phyloP scores from a whole-genome alignment of 768 basidiomycete genomes.

The Filobasidium floriforme region DNA sequence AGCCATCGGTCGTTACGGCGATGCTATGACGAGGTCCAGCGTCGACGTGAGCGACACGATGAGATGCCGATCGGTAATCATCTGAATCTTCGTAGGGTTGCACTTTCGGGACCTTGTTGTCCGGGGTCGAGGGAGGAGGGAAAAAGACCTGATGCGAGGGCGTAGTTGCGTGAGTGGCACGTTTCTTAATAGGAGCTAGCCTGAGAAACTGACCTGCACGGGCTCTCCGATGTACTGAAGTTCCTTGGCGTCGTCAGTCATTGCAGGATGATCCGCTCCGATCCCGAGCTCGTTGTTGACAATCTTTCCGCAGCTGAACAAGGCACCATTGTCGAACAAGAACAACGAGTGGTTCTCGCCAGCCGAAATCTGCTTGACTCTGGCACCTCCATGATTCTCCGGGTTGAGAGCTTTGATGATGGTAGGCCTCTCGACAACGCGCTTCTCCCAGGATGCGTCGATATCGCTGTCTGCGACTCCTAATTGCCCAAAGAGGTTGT shows the following conservation, averaged over 20 bases:
- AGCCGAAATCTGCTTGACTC: conserved; percentile 55
- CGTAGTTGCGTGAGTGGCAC: not conserved
- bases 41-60: conserved; percentile 45
- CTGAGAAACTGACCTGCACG: conserved; percentile 26
- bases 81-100: conserved; percentile 35
- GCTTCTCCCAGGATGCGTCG: conserved; percentile 41
- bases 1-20: conserved; percentile 45
- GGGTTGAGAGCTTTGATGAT: conserved; percentile 44
- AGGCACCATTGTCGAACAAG: conserved; percentile 69
- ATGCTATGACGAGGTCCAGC: conserved; percentile 47
- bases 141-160: conserved; percentile 39
- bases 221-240: conserved; percentile 28
- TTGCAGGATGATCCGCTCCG: conserved; percentile 47
- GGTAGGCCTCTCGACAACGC: conserved; percentile 33
- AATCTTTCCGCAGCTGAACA: conserved; percentile 77
- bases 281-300: conserved; percentile 74
- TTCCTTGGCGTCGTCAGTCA: conserved; percentile 23
- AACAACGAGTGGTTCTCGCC: conserved; percentile 85
- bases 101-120: conserved; percentile 41
- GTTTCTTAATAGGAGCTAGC: not conserved
- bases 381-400: conserved; percentile 41
- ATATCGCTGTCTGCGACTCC: conserved; percentile 49
- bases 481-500: conserved; percentile 71
- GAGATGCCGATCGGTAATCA: conserved; percentile 28
- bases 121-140: conserved; percentile 45